Evolutionary conservation across 225 moss, liverwort and hornwort genomes (phyloP), one percentile per base, ranked within the genome.

Genomic region (Ulota crispa): DNA sequence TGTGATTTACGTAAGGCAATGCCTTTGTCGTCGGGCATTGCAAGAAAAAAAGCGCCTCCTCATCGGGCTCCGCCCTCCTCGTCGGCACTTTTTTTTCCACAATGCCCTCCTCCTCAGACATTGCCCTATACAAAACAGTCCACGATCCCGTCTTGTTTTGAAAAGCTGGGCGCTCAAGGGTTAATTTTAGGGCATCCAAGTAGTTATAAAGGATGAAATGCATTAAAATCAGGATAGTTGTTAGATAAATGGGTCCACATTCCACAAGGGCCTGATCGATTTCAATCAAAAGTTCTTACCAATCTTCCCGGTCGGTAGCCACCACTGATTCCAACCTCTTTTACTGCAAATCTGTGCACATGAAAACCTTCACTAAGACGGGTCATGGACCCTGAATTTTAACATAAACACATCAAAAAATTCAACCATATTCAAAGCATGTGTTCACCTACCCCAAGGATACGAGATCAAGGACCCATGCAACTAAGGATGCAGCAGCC

Each of bases 381-480:
- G 76, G 20, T 81, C 8, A 41, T 37, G 59, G 36, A 28, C 4
- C 0, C 8, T 64, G 4, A 47, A n/a, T 65, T 39, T 37, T 34
- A 77, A 14, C 12, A 23, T 27, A 34, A 26, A 0, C 32, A 11
- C 2, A 34, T 16, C 2, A 13, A 18, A 11, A 7, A 37, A 7
- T 23, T 26, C 0, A 24, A 9, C 54, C 23, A 31, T 20, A 53
- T 62, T 57, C 1, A 20, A 8, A 7, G 16, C 27, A 27, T 11
- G 7, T 39, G 30, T 21, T 45, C 11, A 63, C 77, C 42, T 27
- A 91, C 88, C 88, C 88, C 78, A 88, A 75, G 31, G 88, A 78
- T 52, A 86, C 27, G 1, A 91, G 82, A 43, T 82, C 85, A 37
- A 91, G 78, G 18, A 91, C 31, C 84, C 86, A 91, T 39, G 88